Conservation (phyloP, 2,329 filamentous ascomycete genomes). For the Monilinia aucupariae region DNA sequence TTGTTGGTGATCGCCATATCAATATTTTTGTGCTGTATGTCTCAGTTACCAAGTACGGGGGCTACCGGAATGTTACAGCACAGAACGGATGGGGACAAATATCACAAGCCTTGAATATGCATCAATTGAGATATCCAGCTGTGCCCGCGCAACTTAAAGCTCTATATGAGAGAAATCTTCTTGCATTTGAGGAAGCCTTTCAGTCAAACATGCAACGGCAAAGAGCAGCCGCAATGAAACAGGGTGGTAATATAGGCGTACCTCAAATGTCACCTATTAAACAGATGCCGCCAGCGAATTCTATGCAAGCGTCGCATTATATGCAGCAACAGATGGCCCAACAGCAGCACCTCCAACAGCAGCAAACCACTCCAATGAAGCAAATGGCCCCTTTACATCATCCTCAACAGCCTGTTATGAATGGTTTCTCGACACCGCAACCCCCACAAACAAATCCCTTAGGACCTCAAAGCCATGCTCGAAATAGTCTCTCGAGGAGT, state of each 20-base stretch:
- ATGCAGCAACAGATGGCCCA: constrained; percentile 42
- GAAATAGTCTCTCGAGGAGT: constrained; percentile 48
- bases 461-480: constrained; percentile 41
- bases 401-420: constrained; percentile 43
- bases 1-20: constrained; percentile 67
- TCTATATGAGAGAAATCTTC: constrained; percentile 70
- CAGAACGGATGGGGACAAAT: constrained; percentile 70
- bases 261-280: constrained; percentile 40
- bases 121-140: constrained; percentile 56
- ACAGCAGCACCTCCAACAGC: constrained; percentile 46
- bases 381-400: constrained; percentile 41
- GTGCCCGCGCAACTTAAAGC: constrained; percentile 65
- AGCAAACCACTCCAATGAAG: constrained; percentile 45
- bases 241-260: constrained; percentile 35
- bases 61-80: constrained; percentile 67
- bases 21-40: constrained; percentile 74
- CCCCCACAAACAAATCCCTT: constrained; percentile 41
- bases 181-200: constrained; percentile 70
- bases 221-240: constrained; percentile 30
- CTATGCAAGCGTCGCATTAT: constrained; percentile 49
- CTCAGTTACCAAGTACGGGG: constrained; percentile 68
- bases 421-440: constrained; percentile 46
- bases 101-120: constrained; percentile 58
- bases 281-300: constrained; percentile 40
- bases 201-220: constrained; percentile 49